Evolutionary conservation across 176 grass and related monocot genomes (phyloP).

Genomic region (Carex cristatella): DNA sequence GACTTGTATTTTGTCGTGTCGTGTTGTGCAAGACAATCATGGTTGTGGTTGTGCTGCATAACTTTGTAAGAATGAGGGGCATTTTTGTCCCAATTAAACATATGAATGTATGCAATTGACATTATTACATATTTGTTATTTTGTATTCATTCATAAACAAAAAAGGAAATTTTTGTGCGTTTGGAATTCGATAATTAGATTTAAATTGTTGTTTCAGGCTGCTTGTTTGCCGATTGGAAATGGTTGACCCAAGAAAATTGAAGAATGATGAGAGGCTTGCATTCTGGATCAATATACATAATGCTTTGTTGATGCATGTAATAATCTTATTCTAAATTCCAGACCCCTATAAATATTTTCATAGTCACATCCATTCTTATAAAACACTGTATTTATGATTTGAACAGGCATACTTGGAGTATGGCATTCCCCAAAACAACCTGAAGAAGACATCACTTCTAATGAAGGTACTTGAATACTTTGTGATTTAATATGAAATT

Average conservation of each 20-base stretch:
- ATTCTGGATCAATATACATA: constrained; percentile 97
- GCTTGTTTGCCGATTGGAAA: constrained; percentile 56
- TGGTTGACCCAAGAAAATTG: constrained; percentile 73
- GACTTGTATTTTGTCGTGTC: not conserved
- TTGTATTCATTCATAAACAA: not conserved
- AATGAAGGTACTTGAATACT: constrained; percentile 60
- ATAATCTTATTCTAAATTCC: not conserved
- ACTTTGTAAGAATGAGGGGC: not conserved
- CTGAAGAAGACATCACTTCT: constrained; percentile 81
- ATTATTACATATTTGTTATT: not conserved
- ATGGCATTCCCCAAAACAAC: constrained; percentile 88
- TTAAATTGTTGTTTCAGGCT: constrained; percentile 47
- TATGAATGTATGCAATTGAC: not conserved
- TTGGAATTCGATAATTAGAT: not conserved
- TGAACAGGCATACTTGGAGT: constrained; percentile 71
- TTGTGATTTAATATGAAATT: not conserved
- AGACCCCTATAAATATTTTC: not conserved
- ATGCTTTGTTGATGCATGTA: constrained; percentile 95
- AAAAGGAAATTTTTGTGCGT: not conserved
- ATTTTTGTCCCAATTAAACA: constrained; percentile 1
- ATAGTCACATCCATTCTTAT: not conserved
- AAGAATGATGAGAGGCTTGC: constrained; percentile 81
- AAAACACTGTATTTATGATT: constrained; percentile 17
- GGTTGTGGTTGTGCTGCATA: not conserved
- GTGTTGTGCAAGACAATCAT: not conserved